A percentile compares a stretch with the other conserved stretches of the same genome.
These are phyloP conservation scores for Neurospora sp. DNA, from an alignment of 495 filamentous ascomycete species.

Conservation along the genomic window DNA sequence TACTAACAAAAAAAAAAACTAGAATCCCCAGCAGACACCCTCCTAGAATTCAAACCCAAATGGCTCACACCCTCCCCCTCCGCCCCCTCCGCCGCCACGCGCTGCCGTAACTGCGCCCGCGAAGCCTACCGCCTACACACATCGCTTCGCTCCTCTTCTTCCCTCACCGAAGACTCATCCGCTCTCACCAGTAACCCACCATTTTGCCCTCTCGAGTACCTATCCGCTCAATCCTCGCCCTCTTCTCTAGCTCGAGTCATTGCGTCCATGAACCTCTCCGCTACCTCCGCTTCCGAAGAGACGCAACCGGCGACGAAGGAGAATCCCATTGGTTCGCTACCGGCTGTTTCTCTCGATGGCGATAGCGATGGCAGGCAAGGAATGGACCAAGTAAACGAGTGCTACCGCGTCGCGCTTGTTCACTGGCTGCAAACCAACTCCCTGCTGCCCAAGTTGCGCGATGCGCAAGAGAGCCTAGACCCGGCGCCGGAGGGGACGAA, in stretches of 20 bases:
- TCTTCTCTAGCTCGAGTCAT: not conserved
- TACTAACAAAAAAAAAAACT: not conserved
- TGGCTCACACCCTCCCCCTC: slow-evolving; percentile 81
- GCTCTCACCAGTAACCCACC: not conserved
- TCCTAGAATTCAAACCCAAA: slow-evolving; percentile 87
- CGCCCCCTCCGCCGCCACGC: slow-evolving; percentile 51
- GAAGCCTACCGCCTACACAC: slow-evolving; percentile 41
- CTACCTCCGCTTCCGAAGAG: not conserved
- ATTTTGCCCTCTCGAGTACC: not conserved
- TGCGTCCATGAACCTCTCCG: not conserved
- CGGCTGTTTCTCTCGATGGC: not conserved
- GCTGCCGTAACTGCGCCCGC: slow-evolving; percentile 84
- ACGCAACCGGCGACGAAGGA: not conserved
- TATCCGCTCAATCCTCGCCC: not conserved
- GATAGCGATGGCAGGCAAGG: not conserved
- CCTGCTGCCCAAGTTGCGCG: slow-evolving; percentile 36
- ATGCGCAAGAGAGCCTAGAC: slow-evolving; percentile 28
- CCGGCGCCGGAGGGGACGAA: slow-evolving; percentile 37
- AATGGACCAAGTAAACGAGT: not conserved
- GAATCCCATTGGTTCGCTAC: not conserved
- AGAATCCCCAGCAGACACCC: slow-evolving; percentile 28
- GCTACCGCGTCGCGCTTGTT: slow-evolving; percentile 3
- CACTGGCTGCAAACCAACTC: slow-evolving; percentile 20
- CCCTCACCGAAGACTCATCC: not conserved
- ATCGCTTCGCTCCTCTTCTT: slow-evolving; percentile 13